A percentile compares a stretch with the other conserved stretches of the same genome.
Evolutionary conservation across 192 early-diverging fungal species (phyloP).

Genomic region (Bifiguratus adelaidae): DNA sequence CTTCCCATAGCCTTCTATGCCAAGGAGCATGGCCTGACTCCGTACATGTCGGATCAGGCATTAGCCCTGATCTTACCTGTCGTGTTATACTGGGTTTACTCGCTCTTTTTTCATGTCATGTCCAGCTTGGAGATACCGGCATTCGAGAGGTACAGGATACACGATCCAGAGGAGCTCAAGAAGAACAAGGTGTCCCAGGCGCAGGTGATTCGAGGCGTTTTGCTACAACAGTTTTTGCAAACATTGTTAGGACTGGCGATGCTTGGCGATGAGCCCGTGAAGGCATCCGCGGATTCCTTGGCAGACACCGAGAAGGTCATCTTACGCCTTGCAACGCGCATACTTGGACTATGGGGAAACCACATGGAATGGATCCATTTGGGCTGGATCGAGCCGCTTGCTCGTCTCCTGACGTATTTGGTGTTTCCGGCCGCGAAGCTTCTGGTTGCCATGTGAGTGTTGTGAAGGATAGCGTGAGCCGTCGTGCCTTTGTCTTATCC

Average conservation of each 20-base stretch:
- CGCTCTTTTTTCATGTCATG: slow-evolving; percentile 49
- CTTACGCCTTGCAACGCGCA: too few species aligned
- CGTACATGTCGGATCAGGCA: slow-evolving; percentile 36
- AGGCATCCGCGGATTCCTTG: slow-evolving; percentile 4
- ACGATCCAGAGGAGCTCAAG: slow-evolving; percentile 37
- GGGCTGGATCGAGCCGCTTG: too few species aligned
- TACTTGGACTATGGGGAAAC: too few species aligned
- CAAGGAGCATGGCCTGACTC: too few species aligned
- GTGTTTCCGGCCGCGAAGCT: slow-evolving; percentile 27
- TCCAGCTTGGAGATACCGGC: slow-evolving; percentile 42
- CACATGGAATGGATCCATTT: too few species aligned
- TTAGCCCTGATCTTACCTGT: slow-evolving; percentile 42
- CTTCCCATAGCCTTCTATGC: too few species aligned
- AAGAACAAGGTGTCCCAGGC: slow-evolving; percentile 52
- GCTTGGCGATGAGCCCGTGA: slow-evolving; percentile 5
- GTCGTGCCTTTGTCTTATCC: too few species aligned
- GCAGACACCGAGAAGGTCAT: too few species aligned
- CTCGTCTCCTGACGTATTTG: too few species aligned
- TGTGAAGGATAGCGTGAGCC: too few species aligned
- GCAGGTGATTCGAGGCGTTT: slow-evolving; percentile 52
- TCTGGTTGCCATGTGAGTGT: slow-evolving; percentile 36
- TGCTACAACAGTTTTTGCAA: slow-evolving; percentile 61
- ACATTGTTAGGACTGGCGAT: slow-evolving; percentile 21
- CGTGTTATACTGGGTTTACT: slow-evolving; percentile 61
- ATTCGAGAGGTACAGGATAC: slow-evolving; percentile 62